These are phyloP conservation scores for Metschnikowia similis DNA, from an alignment of 805 yeast species.

Conservation along the genomic window DNA sequence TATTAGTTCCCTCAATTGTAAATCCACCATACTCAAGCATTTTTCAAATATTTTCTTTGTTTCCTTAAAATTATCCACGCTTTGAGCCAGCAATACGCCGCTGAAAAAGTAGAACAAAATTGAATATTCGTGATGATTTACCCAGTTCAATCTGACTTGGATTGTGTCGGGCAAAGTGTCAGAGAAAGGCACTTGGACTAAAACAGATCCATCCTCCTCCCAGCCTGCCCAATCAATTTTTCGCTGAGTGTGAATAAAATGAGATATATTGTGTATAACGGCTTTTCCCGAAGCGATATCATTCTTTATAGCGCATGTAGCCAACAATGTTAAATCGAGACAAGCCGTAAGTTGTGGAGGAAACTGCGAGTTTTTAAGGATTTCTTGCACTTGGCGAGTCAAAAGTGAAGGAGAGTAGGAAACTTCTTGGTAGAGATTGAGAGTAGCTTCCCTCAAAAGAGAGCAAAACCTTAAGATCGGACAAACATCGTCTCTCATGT, in stretches of 20 bases:
- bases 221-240: conserved; percentile 22
- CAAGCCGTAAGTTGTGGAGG: conserved; percentile 32
- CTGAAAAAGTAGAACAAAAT: conserved; percentile 39
- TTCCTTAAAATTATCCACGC: conserved; percentile 22
- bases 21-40: conserved; percentile 22
- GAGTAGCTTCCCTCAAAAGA: conserved; percentile 25
- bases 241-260: conserved; percentile 17
- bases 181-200: conserved; percentile 1
- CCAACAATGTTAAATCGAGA: conserved; percentile 20
- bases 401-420: conserved; percentile 17
- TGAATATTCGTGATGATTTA: conserved; percentile 40
- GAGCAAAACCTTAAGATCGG: conserved; percentile 20
- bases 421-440: conserved; percentile 27
- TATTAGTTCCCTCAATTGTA: conserved; percentile 9
- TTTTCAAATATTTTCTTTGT: conserved; percentile 33
- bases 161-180: background rate
- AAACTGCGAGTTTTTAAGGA: background rate
- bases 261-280: conserved; percentile 17
- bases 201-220: conserved; percentile 26
- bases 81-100: conserved; percentile 24
- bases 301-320: conserved; percentile 25
- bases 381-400: conserved; percentile 15
- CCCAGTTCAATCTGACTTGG: conserved; percentile 35
- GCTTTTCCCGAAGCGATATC: conserved; percentile 21
- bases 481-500: conserved; percentile 5